A percentile compares a stretch with the other conserved stretches of the same genome.
Conservation (phyloP, 2,329 filamentous ascomycete genomes). For the Parasarocladium wereldwijsianum region DNA sequence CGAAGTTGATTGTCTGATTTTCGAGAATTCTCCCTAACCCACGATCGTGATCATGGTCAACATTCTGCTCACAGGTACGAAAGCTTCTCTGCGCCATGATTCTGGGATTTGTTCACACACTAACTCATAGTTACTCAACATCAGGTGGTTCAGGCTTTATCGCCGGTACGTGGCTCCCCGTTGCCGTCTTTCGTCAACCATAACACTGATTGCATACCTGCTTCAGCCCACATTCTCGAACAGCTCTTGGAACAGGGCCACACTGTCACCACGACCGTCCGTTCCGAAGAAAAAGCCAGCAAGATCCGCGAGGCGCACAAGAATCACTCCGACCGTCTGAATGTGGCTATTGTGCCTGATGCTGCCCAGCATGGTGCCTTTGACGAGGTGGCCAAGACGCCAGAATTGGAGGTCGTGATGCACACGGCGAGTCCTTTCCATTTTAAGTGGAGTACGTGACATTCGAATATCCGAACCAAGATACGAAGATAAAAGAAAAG, state of each 20-base stretch:
- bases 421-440: constrained; percentile 49
- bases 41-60: constrained; percentile 13
- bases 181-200: not conserved
- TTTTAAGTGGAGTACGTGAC: constrained; percentile 29
- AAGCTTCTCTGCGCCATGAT: not conserved
- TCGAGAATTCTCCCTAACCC: no score
- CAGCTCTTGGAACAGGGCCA: constrained; percentile 35
- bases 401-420: constrained; percentile 38
- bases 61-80: constrained; percentile 16
- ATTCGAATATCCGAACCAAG: no score
- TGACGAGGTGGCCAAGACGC: constrained; percentile 40
- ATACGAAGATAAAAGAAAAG: not conserved
- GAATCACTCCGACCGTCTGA: constrained; percentile 25
- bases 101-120: not conserved
- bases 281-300: constrained; percentile 36
- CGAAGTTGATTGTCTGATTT: no score
- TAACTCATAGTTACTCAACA: not conserved
- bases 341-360: constrained; percentile 54
- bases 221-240: constrained; percentile 36
- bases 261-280: constrained; percentile 40
- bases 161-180: constrained; percentile 19
- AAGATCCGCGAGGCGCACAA: constrained; percentile 35
- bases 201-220: constrained; percentile 3
- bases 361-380: constrained; percentile 64
- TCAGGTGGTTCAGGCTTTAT: constrained; percentile 21